phyloP scores from a whole-genome alignment of 108 stramenopile genomes.

The Parietichytrium sp. region DNA sequence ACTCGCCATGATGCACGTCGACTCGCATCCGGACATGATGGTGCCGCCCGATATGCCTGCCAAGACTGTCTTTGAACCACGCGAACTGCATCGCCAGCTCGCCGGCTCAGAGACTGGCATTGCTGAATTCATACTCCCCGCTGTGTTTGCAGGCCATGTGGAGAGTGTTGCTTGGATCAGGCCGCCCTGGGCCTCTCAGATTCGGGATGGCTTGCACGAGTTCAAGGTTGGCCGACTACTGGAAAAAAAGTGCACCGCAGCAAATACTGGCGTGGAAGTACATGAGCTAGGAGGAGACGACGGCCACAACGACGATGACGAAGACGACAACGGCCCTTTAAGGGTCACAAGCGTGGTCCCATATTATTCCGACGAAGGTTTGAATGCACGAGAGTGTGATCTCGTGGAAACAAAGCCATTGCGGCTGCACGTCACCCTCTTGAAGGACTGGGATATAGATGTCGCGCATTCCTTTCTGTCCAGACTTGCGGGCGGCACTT shows the following conservation, averaged over 20 bases:
- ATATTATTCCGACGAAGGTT: neutral
- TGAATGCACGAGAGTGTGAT: neutral
- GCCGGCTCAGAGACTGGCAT: conserved; percentile 23
- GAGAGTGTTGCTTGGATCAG: neutral
- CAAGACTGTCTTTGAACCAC: neutral
- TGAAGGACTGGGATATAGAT: no score
- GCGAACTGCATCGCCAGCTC: conserved; percentile 4
- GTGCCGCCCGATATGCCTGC: conserved; percentile 27
- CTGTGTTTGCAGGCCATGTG: conserved; percentile 7
- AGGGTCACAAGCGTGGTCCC: neutral
- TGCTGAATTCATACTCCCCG: conserved; percentile 28
- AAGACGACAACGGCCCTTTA: neutral
- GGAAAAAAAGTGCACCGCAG: no score
- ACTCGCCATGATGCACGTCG: conserved; percentile 16
- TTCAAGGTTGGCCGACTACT: neutral
- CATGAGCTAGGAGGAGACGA: neutral
- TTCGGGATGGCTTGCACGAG: neutral
- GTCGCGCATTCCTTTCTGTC: no score
- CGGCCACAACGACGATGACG: neutral
- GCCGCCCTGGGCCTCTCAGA: neutral
- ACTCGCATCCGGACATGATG: conserved; percentile 34
- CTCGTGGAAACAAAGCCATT: neutral
- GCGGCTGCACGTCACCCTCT: neutral
- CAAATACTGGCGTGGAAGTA: no score
- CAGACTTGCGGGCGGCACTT: neutral